Evolutionary conservation across 805 yeast genomes (phyloP), one percentile per base, ranked within the genome.

Genomic region (Candida pseudoglaebosa): DNA sequence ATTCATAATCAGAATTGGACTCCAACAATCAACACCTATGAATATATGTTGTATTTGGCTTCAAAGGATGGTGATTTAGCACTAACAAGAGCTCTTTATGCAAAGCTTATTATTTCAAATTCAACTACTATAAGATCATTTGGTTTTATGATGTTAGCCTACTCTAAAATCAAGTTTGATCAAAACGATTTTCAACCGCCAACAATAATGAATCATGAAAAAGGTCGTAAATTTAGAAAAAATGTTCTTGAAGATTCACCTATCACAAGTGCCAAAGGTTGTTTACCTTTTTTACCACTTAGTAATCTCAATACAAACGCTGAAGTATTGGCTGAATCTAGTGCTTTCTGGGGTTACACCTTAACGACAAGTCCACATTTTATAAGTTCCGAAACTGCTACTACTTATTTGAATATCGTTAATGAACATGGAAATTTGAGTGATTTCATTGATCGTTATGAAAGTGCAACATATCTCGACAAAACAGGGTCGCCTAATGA

Each of bases 1-100:
- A 77, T 85, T 41, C 69, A 79, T 48, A 68, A 73, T 12, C 52
- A 55, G 39, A 57, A 54, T 15, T 53, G 65, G 77, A 49, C 61
- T 43, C 66, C 78, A 44, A 52, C 70, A n/a, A 47, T 72, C 6
- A 65, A 65, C 17, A 71, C 84, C 0, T 69, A 80, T 47, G 84
- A 81, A 44, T 71, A 78, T 12, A 80, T 91, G 79, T 70, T 91
- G 63, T 74, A 81, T 44, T 61, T 91, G 34, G 78, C 93, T n/a
- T 82, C 88, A 0, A 70, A 70, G 42, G 89, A 89, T 51, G 93
- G 95, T 0, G 96, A 90, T 56, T 59, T 84, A 14, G 66, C 78
- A 4, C 65, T 87, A 32, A 70, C 86, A 1, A 70, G 98, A 48
- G 87, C 91, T 0, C 56, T 84, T 24, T 84, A 75, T 57, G 60